Evolutionary conservation across 225 moss, liverwort and hornwort species (phyloP), one percentile per base, ranked within the genome.

Genomic region (Ulota crispa): DNA sequence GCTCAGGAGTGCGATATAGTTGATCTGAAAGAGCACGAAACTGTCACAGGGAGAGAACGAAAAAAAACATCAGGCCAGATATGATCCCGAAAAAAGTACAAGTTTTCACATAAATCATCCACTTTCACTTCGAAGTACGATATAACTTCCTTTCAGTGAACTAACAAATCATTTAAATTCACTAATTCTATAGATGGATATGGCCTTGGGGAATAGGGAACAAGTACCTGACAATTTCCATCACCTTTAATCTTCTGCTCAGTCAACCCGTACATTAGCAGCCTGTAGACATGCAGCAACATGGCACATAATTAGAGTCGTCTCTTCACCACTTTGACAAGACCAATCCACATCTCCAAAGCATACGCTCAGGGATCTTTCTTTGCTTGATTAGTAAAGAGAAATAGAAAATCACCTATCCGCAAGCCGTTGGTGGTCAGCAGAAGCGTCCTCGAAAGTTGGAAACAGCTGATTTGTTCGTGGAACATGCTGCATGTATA

Each of bases 21-120:
- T 99, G 98, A 87, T 96, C 95, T 56, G 98, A 99, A 81, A 99
- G 88, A 59, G 98, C 98, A 78, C 98, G 94, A 87, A 99, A 99
- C 98, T 98, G 90, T 82, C 76, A 87, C 82, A 91, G 47, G 41
- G 27, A 79, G 56, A 54, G 57, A 67, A 78, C 26, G 78, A 69
- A 27, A 67, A 67, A 43, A 72, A 68, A 54, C 19, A 54, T 82
- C 72, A 88, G 45, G 63, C 54, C 43, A 43, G 68, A 31, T 31
- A 78, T 5, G 14, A 61, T 73, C 72, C 43, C 59, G 30, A 68
- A 73, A 16, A 79, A 19, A 34, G 50, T 36, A 78, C 6, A 74
- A 63, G 21, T 31, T 3, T 68, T 77, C 43, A 53, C 19, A 43
- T 7, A 64, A 77, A 64, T 28, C 78, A 62, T 64, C 42, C 64